Base-by-base conservation (phyloP, 495 filamentous ascomycete genomes). In the Daldinia bambusicola region DNA sequence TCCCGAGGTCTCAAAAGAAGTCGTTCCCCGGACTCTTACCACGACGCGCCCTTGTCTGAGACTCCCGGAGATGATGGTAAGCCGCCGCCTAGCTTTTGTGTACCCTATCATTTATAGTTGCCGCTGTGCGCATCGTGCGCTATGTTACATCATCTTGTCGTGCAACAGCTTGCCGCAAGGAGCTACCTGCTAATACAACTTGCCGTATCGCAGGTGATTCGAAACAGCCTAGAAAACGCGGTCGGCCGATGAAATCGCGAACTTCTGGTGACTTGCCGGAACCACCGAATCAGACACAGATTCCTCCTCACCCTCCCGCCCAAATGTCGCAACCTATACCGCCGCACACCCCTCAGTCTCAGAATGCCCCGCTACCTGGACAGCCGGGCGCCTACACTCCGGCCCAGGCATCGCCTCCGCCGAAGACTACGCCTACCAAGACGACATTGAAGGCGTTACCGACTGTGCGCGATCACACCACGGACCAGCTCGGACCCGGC, bases 381-480 rank as follows among this genome's bases (percentile, higher is more conserved):
- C 91, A 90, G 37, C 70, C 77, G 18, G 77, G 81, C 51, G 78
- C 67, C 63, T 84, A 82, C 61, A 72, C 90, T 14, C 90, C 93
- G 16, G 85, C 87, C 43, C 91, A 94, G 66, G 83, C 89, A 14
- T 96, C 95, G 43, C 89, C 90, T 41, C 90, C 91, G 8, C 86
- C 92, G 31, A 97, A 94, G 81, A 83, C 90, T 0, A 94, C 94
- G 0, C 93, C 96, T n/a, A 90, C 92, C 16, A 98, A 98, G 80
- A 83, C 90, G 22, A 90, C 95, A 9, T 84, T 99, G 69, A 99
- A 99, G 81, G 95, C 95, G 0, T 85, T 99, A 20, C 95, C 95
- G 22, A 98, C 95, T 13, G 96, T 98, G 12, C 84, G 95, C 66
- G 95, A 99, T 76, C 95, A 99, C 76, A 99, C 95, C 9, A 98